phyloP scores from a whole-genome alignment of 805 yeast genomes.

The Candida railenensis region DNA sequence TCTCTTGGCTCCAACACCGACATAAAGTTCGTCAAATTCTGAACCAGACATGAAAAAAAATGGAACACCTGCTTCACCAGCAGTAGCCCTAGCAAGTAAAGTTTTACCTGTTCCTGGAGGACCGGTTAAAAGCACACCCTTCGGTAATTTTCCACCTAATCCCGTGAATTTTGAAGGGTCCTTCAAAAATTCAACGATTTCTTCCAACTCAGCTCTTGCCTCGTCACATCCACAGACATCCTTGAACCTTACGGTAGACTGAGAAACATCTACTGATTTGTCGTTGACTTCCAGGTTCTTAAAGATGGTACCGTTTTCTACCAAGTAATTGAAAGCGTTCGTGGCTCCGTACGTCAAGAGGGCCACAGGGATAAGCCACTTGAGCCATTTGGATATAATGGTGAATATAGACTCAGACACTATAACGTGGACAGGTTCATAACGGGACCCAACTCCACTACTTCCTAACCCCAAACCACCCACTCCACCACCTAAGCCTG shows the following conservation, averaged over 20 bases:
- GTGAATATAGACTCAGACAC: slow-evolving; percentile 83
- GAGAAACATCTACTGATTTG: slow-evolving; percentile 78
- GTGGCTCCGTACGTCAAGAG: slow-evolving; percentile 78
- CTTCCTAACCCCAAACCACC: slow-evolving; percentile 16
- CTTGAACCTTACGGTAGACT: slow-evolving; percentile 80
- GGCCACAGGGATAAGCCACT: slow-evolving; percentile 83
- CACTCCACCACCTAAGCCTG: slow-evolving; percentile 9
- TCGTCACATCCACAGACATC: slow-evolving; percentile 99
- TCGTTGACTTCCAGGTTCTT: slow-evolving; percentile 71
- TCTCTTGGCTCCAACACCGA: slow-evolving; percentile 98
- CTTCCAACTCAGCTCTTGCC: slow-evolving; percentile 96
- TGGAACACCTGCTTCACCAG: slow-evolving; percentile 99
- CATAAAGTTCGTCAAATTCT: slow-evolving; percentile 96
- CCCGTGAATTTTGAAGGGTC: slow-evolving; percentile 97
- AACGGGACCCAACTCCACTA: slow-evolving; percentile 56
- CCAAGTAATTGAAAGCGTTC: slow-evolving; percentile 71
- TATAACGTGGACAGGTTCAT: slow-evolving; percentile 91
- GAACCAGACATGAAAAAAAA: slow-evolving; percentile 98
- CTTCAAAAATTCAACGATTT: slow-evolving; percentile 94
- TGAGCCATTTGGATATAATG: slow-evolving; percentile 79
- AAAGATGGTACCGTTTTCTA: slow-evolving; percentile 80
- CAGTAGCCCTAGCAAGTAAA: slow-evolving; percentile 93
- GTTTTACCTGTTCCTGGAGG: slow-evolving; percentile 99
- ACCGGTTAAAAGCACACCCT: slow-evolving; percentile 94
- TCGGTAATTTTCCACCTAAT: slow-evolving; percentile 95